Conservation (phyloP, 139 green algal species). For the Trebouxia sp. region DNA sequence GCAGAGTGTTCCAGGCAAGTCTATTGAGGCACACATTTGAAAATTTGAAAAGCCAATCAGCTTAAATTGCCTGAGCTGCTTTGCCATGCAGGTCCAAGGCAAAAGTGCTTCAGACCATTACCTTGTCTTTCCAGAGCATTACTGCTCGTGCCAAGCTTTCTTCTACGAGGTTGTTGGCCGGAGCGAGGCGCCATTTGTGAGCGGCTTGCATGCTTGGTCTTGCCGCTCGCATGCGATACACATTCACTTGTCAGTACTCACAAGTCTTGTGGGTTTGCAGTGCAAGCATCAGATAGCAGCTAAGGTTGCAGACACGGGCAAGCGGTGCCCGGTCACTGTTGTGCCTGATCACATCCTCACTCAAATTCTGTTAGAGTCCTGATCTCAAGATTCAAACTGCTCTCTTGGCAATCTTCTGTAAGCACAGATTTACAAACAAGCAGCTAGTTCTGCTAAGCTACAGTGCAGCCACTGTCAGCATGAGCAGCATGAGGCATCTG, state of each 20-base stretch:
- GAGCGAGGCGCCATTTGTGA: constrained; percentile 54
- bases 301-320: constrained; percentile 51
- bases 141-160: constrained; percentile 88
- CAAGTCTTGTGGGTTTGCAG: constrained; percentile 43
- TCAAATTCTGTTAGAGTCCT: constrained; percentile 46
- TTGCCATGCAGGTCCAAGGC: constrained; percentile 53
- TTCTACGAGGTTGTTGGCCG: constrained; percentile 75
- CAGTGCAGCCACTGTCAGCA: too few species aligned
- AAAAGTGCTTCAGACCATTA: constrained; percentile 58
- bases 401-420: too few species aligned
- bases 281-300: constrained; percentile 92
- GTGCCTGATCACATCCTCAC: constrained; percentile 50
- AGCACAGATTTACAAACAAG: too few species aligned
- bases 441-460: too few species aligned
- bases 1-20: constrained; percentile 66
- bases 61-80: not conserved
- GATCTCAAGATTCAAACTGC: too few species aligned
- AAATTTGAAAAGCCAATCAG: too few species aligned
- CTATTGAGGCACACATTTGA: too few species aligned
- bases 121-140: constrained; percentile 72
- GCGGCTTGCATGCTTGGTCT: not conserved
- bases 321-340: constrained; percentile 17
- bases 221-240: not conserved
- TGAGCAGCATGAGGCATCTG: not conserved
- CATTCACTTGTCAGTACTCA: not conserved